These are phyloP conservation scores for Cadophora luteo-olivacea DNA, from an alignment of 2,329 filamentous ascomycete species.

Conservation along the genomic window DNA sequence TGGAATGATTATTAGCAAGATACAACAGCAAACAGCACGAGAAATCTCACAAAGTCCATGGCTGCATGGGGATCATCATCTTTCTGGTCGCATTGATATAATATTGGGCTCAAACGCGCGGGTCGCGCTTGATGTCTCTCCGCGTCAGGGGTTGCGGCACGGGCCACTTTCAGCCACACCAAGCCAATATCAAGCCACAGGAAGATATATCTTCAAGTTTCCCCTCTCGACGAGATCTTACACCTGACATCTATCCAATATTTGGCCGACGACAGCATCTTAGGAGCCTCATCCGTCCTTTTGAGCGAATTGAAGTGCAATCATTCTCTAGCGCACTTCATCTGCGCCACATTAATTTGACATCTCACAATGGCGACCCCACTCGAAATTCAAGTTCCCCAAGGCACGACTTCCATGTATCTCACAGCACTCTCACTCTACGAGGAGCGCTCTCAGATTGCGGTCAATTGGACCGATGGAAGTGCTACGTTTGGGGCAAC, in stretches of 20 bases:
- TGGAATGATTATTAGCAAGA: conserved; percentile 43
- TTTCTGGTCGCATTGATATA: conserved; percentile 31
- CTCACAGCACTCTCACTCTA: conserved; percentile 25
- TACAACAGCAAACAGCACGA: background rate
- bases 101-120: conserved; percentile 24
- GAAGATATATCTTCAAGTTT: background rate
- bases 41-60: conserved; percentile 43
- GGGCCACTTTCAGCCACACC: background rate
- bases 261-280: background rate
- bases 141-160: conserved; percentile 19
- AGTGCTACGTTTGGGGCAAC: conserved; percentile 24
- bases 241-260: background rate
- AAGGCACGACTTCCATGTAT: conserved; percentile 18
- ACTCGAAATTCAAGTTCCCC: conserved; percentile 14
- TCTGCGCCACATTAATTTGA: background rate
- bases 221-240: background rate
- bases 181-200: conserved; percentile 9
- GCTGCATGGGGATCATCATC: conserved; percentile 34
- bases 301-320: background rate
- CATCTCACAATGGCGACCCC: conserved; percentile 20
- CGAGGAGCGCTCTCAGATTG: conserved; percentile 8
- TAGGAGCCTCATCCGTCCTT: background rate
- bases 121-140: conserved; percentile 23
- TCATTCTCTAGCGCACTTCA: background rate
- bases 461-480: conserved; percentile 22